Evolutionary conservation across 306 rosid species (phyloP).

Genomic region (Inga laurina): DNA sequence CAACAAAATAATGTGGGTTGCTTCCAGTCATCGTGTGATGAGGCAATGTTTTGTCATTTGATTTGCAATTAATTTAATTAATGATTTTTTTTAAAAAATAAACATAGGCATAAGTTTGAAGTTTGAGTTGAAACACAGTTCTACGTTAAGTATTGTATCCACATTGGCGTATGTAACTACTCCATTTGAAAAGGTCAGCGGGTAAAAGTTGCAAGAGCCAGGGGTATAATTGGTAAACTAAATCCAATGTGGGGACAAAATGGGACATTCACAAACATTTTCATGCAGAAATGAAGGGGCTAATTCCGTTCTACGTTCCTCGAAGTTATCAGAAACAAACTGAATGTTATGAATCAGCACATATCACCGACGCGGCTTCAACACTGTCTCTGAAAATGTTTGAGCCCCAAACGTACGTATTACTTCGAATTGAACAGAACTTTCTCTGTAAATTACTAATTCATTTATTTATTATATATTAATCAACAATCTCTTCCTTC

Average conservation of each 20-base stretch:
- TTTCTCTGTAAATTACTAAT: not conserved
- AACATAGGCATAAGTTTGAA: not conserved
- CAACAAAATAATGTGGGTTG: not conserved
- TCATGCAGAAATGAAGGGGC: not conserved
- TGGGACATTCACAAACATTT: not conserved
- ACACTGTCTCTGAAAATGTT: not conserved
- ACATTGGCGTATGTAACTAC: not conserved
- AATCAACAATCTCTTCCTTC: not conserved
- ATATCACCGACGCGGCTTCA: not conserved
- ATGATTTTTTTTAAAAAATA: too few relatives aligned
- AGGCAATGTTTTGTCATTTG: too few relatives aligned
- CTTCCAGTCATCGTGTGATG: too few relatives aligned
- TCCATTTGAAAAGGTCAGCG: not conserved
- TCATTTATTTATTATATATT: too few relatives aligned
- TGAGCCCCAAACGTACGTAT: not conserved
- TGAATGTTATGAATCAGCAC: too few relatives aligned
- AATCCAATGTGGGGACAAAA: not conserved
- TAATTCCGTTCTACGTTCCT: too few relatives aligned
- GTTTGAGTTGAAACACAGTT: not conserved
- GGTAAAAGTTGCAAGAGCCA: not conserved
- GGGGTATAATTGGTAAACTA: not conserved
- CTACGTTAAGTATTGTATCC: not conserved
- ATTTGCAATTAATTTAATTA: too few relatives aligned
- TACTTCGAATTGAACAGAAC: not conserved
- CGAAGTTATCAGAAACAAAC: not conserved